Evolutionary conservation across 2,329 filamentous ascomycete species (phyloP).

Genomic region (Sarocladium brachiariae): DNA sequence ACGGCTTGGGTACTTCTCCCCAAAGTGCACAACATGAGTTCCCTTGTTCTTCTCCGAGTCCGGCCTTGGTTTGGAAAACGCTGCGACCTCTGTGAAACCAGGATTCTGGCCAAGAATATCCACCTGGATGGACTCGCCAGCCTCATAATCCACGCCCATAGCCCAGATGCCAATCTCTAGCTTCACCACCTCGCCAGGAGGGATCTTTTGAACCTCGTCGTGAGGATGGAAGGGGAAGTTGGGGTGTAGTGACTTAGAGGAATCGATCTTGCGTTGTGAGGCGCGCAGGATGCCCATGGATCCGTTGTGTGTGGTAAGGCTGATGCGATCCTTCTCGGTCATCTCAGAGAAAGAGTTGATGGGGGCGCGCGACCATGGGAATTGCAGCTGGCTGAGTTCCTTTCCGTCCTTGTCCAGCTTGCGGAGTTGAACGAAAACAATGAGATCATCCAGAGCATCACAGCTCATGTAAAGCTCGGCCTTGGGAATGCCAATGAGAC

Average conservation of each 20-base stretch:
- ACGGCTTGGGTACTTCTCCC: background rate
- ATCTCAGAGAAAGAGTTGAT: conserved; percentile 22
- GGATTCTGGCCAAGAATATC: background rate
- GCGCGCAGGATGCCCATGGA: conserved; percentile 37
- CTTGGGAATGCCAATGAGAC: conserved; percentile 40
- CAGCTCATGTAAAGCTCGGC: conserved; percentile 38
- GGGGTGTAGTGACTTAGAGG: conserved; percentile 21
- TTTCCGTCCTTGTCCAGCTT: conserved; percentile 37
- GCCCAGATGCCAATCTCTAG: conserved; percentile 42
- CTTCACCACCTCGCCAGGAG: conserved; percentile 32
- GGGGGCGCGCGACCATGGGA: conserved; percentile 26
- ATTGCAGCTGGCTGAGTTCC: conserved; percentile 32
- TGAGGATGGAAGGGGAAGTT: conserved; percentile 31
- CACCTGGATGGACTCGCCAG: conserved; percentile 1
- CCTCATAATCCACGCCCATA: conserved; percentile 37
- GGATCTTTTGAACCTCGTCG: conserved; percentile 31
- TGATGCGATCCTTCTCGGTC: conserved; percentile 27
- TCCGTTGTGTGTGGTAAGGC: conserved; percentile 33
- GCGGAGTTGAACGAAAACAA: conserved; percentile 34
- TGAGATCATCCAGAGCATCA: conserved; percentile 34
- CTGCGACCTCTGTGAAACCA: background rate
- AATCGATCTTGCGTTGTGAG: conserved; percentile 33
- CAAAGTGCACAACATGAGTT: background rate
- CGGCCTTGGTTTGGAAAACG: background rate
- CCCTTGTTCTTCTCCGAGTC: conserved; percentile 1